Base-by-base conservation (phyloP, 805 yeast genomes). In the Candida nemodendra region DNA sequence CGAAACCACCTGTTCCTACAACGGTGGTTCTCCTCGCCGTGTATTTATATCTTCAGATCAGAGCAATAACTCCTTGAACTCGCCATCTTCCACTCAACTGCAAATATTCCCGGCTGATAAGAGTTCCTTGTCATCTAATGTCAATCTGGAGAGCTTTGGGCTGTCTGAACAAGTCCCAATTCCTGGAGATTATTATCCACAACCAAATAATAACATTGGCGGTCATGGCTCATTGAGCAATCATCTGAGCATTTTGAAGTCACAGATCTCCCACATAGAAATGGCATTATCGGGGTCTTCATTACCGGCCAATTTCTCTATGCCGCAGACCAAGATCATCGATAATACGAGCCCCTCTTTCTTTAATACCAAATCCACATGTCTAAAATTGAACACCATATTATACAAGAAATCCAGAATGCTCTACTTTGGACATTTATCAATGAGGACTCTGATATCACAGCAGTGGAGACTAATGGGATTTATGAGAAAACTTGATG, bases 1-100 rank as follows among this genome's bases (percentile, higher is more conserved):
- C 12, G 41, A 44, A 2, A 38, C 32, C 12, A 21, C 36, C 11
- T 62, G 66, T 45, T 52, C 50, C 14, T 61, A 59, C 27, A 39
- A 30, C 7, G 21, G 36, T 16, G 40, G 43, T 3, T 27, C 41
- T 2, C n/a, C 36, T 12, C 14, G 27, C 14, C 39, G 38, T 21
- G 22, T 32, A 16, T 23, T 29, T 9, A 25, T n/a, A n/a, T n/a
- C n/a, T n/a, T n/a, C n/a, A n/a, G n/a, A n/a, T n/a, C n/a, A n/a
- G n/a, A n/a, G n/a, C n/a, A n/a, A n/a, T n/a, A n/a, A n/a, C n/a
- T n/a, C n/a, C n/a, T n/a, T n/a, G n/a, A n/a, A n/a, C n/a, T n/a
- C n/a, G n/a, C n/a, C n/a, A n/a, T n/a, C n/a, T n/a, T n/a, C n/a
- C n/a, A n/a, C n/a, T n/a, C n/a, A n/a, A n/a, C n/a, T n/a, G n/a